A percentile compares a stretch with the other conserved stretches of the same genome.
Conservation (phyloP, 805 yeast genomes). For the Dipodascopsis uninucleata region DNA sequence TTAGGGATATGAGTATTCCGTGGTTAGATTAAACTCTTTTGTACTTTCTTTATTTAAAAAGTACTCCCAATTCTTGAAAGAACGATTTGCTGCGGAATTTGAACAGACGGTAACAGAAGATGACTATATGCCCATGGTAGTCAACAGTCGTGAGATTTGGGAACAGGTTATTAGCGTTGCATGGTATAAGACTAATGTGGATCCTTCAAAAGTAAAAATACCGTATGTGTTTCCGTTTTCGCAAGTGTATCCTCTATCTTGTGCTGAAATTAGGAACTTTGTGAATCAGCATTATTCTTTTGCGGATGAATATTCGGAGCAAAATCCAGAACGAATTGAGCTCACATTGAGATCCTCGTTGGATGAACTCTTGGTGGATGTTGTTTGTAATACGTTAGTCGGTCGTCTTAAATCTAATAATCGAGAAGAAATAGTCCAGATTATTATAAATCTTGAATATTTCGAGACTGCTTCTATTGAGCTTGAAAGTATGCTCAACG, state of each 20-base stretch:
- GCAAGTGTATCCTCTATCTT: slow-evolving; percentile 79
- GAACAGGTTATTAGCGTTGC: slow-evolving; percentile 60
- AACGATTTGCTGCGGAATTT: slow-evolving; percentile 60
- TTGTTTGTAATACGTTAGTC: slow-evolving; percentile 62
- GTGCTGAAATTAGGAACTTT: slow-evolving; percentile 66
- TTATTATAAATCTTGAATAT: slow-evolving; percentile 80
- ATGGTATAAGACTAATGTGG: slow-evolving; percentile 57
- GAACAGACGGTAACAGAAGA: slow-evolving; percentile 63
- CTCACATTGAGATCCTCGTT: slow-evolving; percentile 55
- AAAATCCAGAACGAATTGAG: slow-evolving; percentile 56
- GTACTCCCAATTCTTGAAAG: slow-evolving; percentile 54
- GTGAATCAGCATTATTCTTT: slow-evolving; percentile 63
- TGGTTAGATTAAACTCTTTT: slow-evolving; percentile 57
- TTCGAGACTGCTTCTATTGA: slow-evolving; percentile 73
- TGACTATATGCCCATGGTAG: slow-evolving; percentile 81
- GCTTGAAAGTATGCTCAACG: slow-evolving; percentile 46
- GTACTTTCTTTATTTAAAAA: slow-evolving; percentile 56
- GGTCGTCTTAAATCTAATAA: slow-evolving; percentile 64
- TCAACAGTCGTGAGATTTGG: slow-evolving; percentile 57
- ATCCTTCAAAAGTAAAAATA: slow-evolving; percentile 33
- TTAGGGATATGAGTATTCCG: slow-evolving; percentile 55
- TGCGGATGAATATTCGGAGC: slow-evolving; percentile 61
- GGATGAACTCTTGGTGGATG: slow-evolving; percentile 64
- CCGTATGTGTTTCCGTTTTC: slow-evolving; percentile 81
- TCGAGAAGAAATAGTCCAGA: slow-evolving; percentile 88